Base-by-base conservation (phyloP, 148 eudicot genomes). In the Polygonum maritimum region DNA sequence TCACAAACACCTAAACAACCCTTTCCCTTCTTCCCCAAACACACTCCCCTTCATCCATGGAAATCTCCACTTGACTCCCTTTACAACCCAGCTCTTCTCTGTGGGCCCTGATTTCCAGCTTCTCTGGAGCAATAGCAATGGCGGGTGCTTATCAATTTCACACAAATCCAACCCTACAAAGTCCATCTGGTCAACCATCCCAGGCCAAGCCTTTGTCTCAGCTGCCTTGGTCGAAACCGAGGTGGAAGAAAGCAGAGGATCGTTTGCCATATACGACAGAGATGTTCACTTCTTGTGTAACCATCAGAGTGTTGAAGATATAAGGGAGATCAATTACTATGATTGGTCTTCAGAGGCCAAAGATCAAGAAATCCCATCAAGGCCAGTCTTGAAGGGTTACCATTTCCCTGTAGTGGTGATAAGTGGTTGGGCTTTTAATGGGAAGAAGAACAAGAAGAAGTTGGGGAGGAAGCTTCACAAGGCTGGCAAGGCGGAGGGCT, bases 171-270 rank as follows among this genome's bases (percentile, higher is more conserved):
- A 87, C 19, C 94, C 90, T 1, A 73, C 72, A 39, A 89, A 80
- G 77, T 76, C 90, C 76, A 78, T 96, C 35, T 96, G 99, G 99
- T 81, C 90, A 13, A 88, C 97, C 22, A 73, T 88, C 36, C 94
- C 94, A 8, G 98, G 98, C 3, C 90, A 91, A 71, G 84, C 98
- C 26, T 96, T 96, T 76, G 82, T 96, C 40, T 87, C 94, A 35
- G 92, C 97, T 15, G 97, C 94, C 38, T 26, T 79, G 74, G 91
- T 78, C 57, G 93, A 92, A 76, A 92, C 98, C 69, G 91, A 92
- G 86, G 88, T 96, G 22, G 89, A 96, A 83, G 99, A 96, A 84
- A 96, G 99, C 85, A 84, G 99, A 38, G 99, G 99, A 76, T 96
- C 99, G 69, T 96, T 96, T 79, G 85, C 86, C 26, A 72, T 96